A percentile compares a stretch with the other conserved stretches of the same genome.
These are phyloP conservation scores for Rostrohypoxylon terebratum DNA, from an alignment of 495 filamentous ascomycete genomes.

Conservation along the genomic window DNA sequence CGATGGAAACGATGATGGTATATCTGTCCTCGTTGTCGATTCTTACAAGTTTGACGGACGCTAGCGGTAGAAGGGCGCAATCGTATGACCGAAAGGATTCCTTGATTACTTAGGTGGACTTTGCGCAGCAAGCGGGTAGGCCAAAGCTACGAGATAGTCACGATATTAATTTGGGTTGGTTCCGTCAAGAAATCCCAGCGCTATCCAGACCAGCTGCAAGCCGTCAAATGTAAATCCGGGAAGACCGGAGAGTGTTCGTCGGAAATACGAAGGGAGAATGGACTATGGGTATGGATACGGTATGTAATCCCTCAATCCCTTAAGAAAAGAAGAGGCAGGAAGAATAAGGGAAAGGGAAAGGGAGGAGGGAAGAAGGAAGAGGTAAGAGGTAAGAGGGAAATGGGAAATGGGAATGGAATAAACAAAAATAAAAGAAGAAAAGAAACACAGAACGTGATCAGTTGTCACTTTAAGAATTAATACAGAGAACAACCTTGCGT, in stretches of 20 bases:
- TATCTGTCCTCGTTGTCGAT: constrained; percentile 6
- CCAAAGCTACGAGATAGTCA: background rate
- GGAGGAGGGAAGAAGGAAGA: too few species aligned
- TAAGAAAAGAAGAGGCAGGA: background rate
- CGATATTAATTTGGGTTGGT: constrained; percentile 7
- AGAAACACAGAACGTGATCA: background rate
- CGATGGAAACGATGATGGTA: background rate
- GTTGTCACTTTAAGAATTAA: constrained; percentile 19
- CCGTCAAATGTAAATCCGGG: constrained; percentile 16
- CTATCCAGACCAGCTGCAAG: constrained; percentile 43
- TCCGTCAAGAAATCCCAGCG: constrained; percentile 37
- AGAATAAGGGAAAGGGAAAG: background rate
- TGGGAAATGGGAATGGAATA: background rate
- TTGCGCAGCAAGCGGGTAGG: background rate
- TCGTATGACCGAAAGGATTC: constrained; percentile 4
- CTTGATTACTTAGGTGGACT: background rate
- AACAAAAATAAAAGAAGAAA: constrained; percentile 4
- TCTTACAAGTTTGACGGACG: background rate
- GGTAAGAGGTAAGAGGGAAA: too few species aligned
- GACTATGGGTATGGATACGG: background rate
- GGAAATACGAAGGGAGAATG: constrained; percentile 7
- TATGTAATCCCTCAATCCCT: constrained; percentile 5
- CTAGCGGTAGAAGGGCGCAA: constrained; percentile 1
- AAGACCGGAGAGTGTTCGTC: constrained; percentile 1
- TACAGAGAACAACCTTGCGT: background rate